phyloP scores from a whole-genome alignment of 306 rosid genomes.

The Citrullus amarus region DNA sequence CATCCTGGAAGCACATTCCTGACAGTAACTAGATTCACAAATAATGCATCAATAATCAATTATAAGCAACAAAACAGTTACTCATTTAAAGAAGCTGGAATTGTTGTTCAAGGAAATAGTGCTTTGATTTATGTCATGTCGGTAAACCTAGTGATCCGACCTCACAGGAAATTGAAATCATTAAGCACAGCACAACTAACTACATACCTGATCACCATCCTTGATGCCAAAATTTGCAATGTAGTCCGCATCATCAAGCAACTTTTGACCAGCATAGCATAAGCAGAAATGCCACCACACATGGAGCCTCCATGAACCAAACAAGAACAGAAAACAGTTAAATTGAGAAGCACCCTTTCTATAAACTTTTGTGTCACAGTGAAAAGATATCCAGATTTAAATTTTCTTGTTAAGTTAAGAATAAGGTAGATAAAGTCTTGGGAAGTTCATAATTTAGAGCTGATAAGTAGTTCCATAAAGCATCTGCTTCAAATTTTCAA shows the following conservation, averaged over 20 bases:
- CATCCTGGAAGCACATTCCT: not conserved
- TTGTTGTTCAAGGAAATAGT: not conserved
- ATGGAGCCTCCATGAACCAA: constrained; percentile 47
- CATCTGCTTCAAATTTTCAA: not conserved
- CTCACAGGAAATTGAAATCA: not conserved
- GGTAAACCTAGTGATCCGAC: not conserved
- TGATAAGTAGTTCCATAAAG: not conserved
- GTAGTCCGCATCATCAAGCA: constrained; percentile 35
- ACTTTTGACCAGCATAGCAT: constrained; percentile 52
- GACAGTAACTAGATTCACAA: constrained; percentile 3
- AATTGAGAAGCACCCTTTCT: not conserved
- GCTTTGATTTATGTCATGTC: not conserved
- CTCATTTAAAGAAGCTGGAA: not conserved
- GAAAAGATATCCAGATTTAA: not conserved
- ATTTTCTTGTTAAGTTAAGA: not conserved
- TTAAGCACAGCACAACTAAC: not conserved
- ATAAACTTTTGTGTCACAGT: not conserved
- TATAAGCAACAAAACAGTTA: not conserved
- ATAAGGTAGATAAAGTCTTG: not conserved
- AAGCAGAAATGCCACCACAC: constrained; percentile 91
- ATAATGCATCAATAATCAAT: not conserved
- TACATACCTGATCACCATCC: constrained; percentile 79
- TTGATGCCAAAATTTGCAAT: constrained; percentile 49
- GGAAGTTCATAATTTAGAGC: not conserved
- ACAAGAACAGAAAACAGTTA: not conserved